Conservation (phyloP, 257 asterid genomes). For the Hygrophila difformis region DNA sequence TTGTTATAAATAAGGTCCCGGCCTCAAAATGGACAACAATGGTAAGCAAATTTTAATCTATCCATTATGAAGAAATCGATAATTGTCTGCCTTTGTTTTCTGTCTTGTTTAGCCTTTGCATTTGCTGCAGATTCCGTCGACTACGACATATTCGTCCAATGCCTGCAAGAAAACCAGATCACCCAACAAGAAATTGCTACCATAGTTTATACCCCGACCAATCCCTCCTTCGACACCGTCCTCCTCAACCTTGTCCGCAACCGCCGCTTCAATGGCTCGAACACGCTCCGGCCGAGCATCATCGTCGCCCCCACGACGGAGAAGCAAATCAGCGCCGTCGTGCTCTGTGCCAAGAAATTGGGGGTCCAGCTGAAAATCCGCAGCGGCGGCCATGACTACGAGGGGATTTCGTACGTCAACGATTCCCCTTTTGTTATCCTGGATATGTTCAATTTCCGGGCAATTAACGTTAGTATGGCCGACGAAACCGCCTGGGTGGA, state of each 20-base stretch:
- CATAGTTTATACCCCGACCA: constrained; percentile 30
- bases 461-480: constrained; percentile 22
- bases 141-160: constrained; percentile 17
- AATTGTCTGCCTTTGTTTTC: too few species aligned
- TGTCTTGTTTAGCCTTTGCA: too few species aligned
- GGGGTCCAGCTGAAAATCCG: constrained; percentile 38
- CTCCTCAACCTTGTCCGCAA: constrained; percentile 35
- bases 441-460: constrained; percentile 43
- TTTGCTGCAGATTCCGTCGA: constrained; percentile 11
- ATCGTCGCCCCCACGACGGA: constrained; percentile 37
- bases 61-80: constrained; percentile 9
- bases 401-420: constrained; percentile 34
- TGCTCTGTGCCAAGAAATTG: constrained; percentile 30
- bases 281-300: constrained; percentile 30
- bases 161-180: constrained; percentile 22
- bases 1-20: too few species aligned
- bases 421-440: constrained; percentile 25
- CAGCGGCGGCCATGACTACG: constrained; percentile 63
- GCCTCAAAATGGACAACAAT: too few species aligned
- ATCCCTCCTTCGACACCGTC: constrained; percentile 22
- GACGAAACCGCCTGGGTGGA: constrained; percentile 47
- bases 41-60: too few species aligned
- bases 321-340: constrained; percentile 34
- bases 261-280: constrained; percentile 41
- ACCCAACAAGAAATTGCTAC: constrained; percentile 18